phyloP scores from a whole-genome alignment of 148 eudicot genomes.

The Chenopodium suecicum region DNA sequence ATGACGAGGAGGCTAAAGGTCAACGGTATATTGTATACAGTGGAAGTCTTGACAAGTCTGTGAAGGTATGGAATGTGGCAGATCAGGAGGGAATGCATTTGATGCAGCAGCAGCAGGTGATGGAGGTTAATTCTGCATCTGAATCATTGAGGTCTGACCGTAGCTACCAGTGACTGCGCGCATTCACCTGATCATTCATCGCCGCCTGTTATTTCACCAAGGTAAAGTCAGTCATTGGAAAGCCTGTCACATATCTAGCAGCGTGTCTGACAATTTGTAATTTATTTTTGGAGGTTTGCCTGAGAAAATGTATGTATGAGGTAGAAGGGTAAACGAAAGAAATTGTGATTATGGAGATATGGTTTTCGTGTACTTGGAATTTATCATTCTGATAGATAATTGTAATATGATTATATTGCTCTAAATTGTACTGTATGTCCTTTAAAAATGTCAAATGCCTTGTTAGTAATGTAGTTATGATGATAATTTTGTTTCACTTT shows the following conservation, averaged over 20 bases:
- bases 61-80: constrained; percentile 53
- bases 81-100: constrained; percentile 26
- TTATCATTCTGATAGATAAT: neutral
- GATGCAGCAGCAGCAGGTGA: constrained; percentile 30
- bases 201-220: neutral
- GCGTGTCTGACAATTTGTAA: neutral
- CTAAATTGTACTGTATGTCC: neutral
- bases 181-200: neutral
- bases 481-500: too few relatives aligned
- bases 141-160: constrained; percentile 35
- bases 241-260: constrained; percentile 1
- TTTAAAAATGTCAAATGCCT: neutral
- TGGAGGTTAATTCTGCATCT: constrained; percentile 30
- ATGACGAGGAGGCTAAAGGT: constrained; percentile 30
- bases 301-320: neutral
- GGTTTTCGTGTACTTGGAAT: neutral
- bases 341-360: neutral
- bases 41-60: constrained; percentile 63
- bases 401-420: neutral
- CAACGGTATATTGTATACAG: constrained; percentile 41
- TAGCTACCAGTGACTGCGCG: constrained; percentile 19
- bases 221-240: neutral
- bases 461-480: neutral
- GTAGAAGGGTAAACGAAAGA: neutral
- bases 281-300: neutral